Conservation (phyloP, 495 filamentous ascomycete species). For the Penicillium angulare region DNA sequence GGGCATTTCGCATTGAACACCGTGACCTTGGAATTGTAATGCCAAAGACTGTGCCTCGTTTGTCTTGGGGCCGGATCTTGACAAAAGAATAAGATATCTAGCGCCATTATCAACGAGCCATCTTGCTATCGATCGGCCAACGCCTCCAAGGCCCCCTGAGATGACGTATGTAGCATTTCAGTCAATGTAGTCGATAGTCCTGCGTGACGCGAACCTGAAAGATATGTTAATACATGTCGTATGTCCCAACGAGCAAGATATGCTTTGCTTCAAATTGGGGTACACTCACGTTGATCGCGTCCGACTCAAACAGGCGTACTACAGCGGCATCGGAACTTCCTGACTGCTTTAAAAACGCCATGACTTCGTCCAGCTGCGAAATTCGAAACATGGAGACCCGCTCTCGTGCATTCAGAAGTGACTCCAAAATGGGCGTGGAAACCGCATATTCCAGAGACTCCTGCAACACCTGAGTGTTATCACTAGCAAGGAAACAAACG, state of each 20-base stretch:
- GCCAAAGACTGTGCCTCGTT: background rate
- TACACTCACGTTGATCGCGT: slow-evolving; percentile 18
- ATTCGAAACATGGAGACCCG: no score
- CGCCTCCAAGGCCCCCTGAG: background rate
- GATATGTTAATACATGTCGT: slow-evolving; percentile 18
- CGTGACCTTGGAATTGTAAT: background rate
- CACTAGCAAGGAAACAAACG: no score
- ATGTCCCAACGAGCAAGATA: slow-evolving; percentile 7
- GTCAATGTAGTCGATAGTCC: slow-evolving; percentile 4
- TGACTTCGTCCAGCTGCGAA: no score
- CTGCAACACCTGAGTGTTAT: no score
- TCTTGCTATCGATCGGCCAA: background rate
- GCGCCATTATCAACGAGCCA: background rate
- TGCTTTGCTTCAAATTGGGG: slow-evolving; percentile 46
- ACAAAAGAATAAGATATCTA: background rate
- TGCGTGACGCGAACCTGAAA: slow-evolving; percentile 14
- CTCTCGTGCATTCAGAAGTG: no score
- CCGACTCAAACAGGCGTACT: slow-evolving; percentile 17
- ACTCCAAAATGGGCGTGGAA: no score
- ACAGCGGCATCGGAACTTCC: slow-evolving; percentile 44
- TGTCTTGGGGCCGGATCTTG: background rate
- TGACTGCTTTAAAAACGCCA: slow-evolving; percentile 32
- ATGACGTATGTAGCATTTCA: background rate
- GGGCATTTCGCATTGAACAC: background rate
- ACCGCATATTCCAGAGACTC: no score